Evolutionary conservation across 2,329 filamentous ascomycete genomes (phyloP), one percentile per base, ranked within the genome.

Genomic region (Cytospora piceicola): DNA sequence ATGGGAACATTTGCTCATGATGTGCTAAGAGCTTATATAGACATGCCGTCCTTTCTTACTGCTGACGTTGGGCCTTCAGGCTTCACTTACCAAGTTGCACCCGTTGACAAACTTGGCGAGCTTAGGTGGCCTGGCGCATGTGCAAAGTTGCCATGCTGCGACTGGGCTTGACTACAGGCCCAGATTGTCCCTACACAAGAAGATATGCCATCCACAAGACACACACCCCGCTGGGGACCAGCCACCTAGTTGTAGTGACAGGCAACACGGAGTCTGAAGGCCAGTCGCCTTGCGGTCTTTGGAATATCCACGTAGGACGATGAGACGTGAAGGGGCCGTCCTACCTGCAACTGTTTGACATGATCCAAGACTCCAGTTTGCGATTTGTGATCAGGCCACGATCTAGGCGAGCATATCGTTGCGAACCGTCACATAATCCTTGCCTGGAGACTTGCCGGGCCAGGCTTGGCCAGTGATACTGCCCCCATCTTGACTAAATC

Each of bases 11-110:
- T 52, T 39, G 15, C 52, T 17, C 58, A 57, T 66, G 56, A 61
- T 52, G 63, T 68, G 63, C 63, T 66, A 22, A 15, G n/a, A 1
- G 34, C 39, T 63, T 67, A 65, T 67, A 67, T 54, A 20, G 34
- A 39, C 9, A 51, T 11, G 20, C 24, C 32, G 7, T n/a, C 4
- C 17, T 14, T 12, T 4, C 22, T 58, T 22, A 5, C 22, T 4
- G 17, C 4, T 9, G 15, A 22, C 9, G n/a, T 39, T 22, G 27
- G 32, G 12, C 27, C 14, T 9, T 17, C 15, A n/a, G 7, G 46
- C 20, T 20, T 39, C n/a, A 20, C 46, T 27, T 42, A 20, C 51
- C 51, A 11, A 20, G 60, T 61, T 46, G 49, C 57, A 61, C 61
- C 20, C 52, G 49, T 39, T 9, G 32, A 36, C 29, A 36, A 24